A percentile compares a stretch with the other conserved stretches of the same genome.
Conservation (phyloP, 2,329 filamentous ascomycete species). For the Aspergillus tanneri region DNA sequence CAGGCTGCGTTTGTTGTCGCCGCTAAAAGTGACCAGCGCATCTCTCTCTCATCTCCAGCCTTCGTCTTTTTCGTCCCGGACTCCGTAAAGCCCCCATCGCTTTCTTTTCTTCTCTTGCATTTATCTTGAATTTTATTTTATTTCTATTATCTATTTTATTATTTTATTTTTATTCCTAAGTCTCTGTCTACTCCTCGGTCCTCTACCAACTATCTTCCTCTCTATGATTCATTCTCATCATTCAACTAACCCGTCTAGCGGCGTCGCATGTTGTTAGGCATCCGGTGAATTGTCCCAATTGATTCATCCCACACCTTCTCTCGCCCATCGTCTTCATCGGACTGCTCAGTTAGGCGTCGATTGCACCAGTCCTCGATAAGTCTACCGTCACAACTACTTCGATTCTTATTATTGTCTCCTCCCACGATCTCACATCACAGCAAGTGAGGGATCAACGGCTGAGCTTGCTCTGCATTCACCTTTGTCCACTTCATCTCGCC, state of each 20-base stretch:
- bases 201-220: neutral
- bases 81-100: neutral
- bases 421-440: no score
- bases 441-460: slow-evolving; percentile 30
- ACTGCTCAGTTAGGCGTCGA: no score
- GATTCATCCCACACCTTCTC: slow-evolving; percentile 1
- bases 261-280: slow-evolving; percentile 5
- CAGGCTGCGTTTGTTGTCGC: slow-evolving; percentile 12
- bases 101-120: slow-evolving; percentile 12
- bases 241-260: neutral
- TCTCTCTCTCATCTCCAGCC: slow-evolving; percentile 22
- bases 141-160: slow-evolving; percentile 4
- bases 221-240: neutral
- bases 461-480: slow-evolving; percentile 15
- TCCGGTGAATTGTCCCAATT: slow-evolving; percentile 5
- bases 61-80: slow-evolving; percentile 21
- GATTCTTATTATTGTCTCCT: no score
- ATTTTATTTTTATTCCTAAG: slow-evolving; percentile 6
- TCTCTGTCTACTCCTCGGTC: neutral
- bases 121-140: slow-evolving; percentile 4
- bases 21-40: slow-evolving; percentile 7
- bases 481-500: neutral
- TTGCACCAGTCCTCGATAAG: neutral
- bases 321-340: slow-evolving; percentile 1
- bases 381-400: no score